A percentile compares a stretch with the other conserved stretches of the same genome.
phyloP scores from a whole-genome alignment of 2,329 filamentous ascomycete species.

The Amphichorda felina region DNA sequence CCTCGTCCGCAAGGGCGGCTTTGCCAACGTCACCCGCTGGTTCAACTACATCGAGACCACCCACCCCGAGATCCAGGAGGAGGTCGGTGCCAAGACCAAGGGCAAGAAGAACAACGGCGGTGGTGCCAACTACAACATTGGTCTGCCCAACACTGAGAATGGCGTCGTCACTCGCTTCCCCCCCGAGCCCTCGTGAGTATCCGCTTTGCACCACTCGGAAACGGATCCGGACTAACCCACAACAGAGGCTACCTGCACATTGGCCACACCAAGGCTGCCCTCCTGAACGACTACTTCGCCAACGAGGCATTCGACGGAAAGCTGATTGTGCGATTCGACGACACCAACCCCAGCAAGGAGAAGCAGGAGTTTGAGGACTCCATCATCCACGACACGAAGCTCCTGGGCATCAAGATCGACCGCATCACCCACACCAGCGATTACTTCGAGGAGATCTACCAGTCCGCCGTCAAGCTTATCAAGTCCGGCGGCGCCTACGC shows the following conservation, averaged over 20 bases:
- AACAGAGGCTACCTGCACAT: constrained; percentile 4
- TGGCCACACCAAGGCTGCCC: constrained; percentile 72
- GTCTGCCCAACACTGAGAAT: constrained; percentile 71
- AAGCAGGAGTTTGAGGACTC: constrained; percentile 93
- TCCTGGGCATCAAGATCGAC: constrained; percentile 89
- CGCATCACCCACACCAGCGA: constrained; percentile 83
- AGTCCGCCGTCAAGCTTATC: constrained; percentile 75
- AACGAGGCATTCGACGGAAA: constrained; percentile 88
- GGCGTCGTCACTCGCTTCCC: constrained; percentile 88
- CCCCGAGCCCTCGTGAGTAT: constrained; percentile 55
- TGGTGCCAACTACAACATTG: constrained; percentile 82
- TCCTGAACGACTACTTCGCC: constrained; percentile 94
- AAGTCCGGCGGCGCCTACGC: constrained; percentile 82
- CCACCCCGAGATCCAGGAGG: constrained; percentile 63
- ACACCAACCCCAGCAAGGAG: constrained; percentile 96
- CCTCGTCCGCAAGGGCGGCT: constrained; percentile 65
- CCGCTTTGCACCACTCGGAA: constrained; percentile 4
- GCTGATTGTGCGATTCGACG: constrained; percentile 85
- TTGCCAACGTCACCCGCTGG: constrained; percentile 75
- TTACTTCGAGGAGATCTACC: constrained; percentile 88
- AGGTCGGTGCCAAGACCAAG: constrained; percentile 48
- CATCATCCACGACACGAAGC: constrained; percentile 79
- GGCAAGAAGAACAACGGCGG: constrained; percentile 59
- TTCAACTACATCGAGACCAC: constrained; percentile 74
- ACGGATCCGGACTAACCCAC: not conserved